Base-by-base conservation (phyloP, 345 rosid genomes). In the Salix brachista region DNA sequence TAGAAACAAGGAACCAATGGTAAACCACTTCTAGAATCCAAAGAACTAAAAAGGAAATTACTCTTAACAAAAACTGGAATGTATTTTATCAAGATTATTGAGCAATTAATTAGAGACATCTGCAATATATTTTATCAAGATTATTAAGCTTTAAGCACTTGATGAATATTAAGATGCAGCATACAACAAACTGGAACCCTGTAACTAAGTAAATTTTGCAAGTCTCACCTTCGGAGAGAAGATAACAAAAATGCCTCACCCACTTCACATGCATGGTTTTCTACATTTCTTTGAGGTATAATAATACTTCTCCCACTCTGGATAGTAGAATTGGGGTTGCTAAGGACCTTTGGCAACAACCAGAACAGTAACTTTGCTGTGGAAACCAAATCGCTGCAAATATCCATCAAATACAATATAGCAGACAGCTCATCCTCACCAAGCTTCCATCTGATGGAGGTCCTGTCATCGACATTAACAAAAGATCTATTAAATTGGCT, bases 371-470 rank as follows among this genome's bases (percentile, higher is more conserved):
- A 90, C 78, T 89, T 94, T 80, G 85, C 87, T 39, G 91, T 92
- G 58, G 91, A 90, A 81, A 86, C 89, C 79, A 87, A 85, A 79
- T 93, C 99, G 62, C 84, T 76, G 82, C 92, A 91, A 65, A 86
- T 79, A 87, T 96, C 99, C 89, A 96, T 79, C 78, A 96, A 78
- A 85, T 89, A 91, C 79, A 93, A 77, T 74, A 96, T 75, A 65
- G 89, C 75, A 77, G 94, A 91, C 67, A 96, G 84, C 86, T 93
- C 98, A 74, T 93, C 97, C 84, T 89, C 97, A 75, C 94, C 91
- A 77, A 96, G 90, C 86, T 89, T 96, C 99, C 99, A 93, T 75
- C 85, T 82, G 42, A 77, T 34, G 46, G 89, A 80, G 77, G 76
- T 84, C 80, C 85, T 87, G 74, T 88, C 97, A 82, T 92, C 97